Percentiles rank a stretch among this genome's conserved stretches.
These are phyloP conservation scores for Pseudonitzschia pungens DNA, from an alignment of 108 stramenopile genomes.

Conservation along the genomic window DNA sequence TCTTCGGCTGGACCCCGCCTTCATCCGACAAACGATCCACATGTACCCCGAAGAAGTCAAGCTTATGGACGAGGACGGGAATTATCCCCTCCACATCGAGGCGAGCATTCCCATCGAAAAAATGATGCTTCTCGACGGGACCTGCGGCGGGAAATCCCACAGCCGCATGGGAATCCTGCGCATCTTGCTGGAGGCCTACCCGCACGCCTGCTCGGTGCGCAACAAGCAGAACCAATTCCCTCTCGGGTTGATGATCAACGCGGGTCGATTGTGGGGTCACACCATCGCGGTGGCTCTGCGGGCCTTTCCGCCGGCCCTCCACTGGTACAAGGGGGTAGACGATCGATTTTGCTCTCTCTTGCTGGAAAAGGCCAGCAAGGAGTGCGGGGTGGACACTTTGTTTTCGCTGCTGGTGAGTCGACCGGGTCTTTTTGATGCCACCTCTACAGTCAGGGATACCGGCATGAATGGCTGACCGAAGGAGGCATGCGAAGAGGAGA, in stretches of 20 bases:
- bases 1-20: conserved; percentile 51
- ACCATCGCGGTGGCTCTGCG: conserved; percentile 38
- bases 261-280: conserved; percentile 43
- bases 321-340: conserved; percentile 42
- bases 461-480: too few species aligned
- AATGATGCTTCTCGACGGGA: conserved; percentile 41
- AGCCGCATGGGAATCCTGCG: conserved; percentile 37
- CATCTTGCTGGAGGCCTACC: conserved; percentile 38
- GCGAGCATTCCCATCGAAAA: conserved; percentile 58
- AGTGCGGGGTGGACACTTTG: conserved; percentile 45
- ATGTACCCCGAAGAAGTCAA: conserved; percentile 42
- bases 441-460: not conserved
- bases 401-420: conserved; percentile 35
- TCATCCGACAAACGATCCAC: conserved; percentile 47
- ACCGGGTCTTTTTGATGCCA: conserved; percentile 28
- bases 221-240: conserved; percentile 48
- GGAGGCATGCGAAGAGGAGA: too few species aligned
- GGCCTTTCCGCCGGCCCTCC: conserved; percentile 46
- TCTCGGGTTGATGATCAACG: conserved; percentile 46
- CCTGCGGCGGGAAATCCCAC: conserved; percentile 26
- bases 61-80: conserved; percentile 41
- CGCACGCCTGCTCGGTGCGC: conserved; percentile 32
- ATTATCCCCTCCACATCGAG: conserved; percentile 51
- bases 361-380: conserved; percentile 34
- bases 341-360: conserved; percentile 26